Percentiles rank a stretch among this genome's conserved stretches.
Conservation (phyloP, 106 monocot genomes). For the Phalaenopsis aphrodite region DNA sequence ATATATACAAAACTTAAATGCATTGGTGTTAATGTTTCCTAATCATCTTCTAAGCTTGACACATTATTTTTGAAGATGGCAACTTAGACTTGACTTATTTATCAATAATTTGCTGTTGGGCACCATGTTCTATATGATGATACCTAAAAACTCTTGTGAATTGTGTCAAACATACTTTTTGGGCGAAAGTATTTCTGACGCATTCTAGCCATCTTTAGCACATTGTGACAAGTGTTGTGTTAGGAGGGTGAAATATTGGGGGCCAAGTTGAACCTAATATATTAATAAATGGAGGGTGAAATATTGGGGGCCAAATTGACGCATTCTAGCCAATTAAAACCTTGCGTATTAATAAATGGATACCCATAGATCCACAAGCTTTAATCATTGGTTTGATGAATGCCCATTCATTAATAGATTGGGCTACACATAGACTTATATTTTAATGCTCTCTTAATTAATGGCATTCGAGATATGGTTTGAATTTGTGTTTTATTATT, state of each 20-base stretch:
- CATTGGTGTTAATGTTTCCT: background rate
- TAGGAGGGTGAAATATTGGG: background rate
- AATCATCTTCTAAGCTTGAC: background rate
- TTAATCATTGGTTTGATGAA: too few relatives aligned
- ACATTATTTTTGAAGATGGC: background rate
- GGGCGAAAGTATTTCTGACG: background rate
- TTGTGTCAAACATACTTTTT: background rate
- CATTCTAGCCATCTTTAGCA: background rate
- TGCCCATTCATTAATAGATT: too few relatives aligned
- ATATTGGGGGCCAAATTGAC: too few relatives aligned
- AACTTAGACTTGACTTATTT: background rate
- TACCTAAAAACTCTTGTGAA: background rate
- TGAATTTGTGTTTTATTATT: background rate
- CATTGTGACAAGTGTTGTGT: background rate
- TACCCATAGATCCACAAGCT: too few relatives aligned
- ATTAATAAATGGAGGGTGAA: too few relatives aligned
- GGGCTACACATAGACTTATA: too few relatives aligned
- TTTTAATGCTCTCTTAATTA: background rate
- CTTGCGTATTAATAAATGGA: too few relatives aligned
- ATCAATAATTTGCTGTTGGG: background rate
- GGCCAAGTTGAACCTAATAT: too few relatives aligned
- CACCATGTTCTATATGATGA: background rate
- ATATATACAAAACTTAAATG: background rate
- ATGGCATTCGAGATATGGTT: background rate
- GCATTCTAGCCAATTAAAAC: too few relatives aligned